Evolutionary conservation across 306 rosid genomes (phyloP).

Genomic region (Citrullus amarus): DNA sequence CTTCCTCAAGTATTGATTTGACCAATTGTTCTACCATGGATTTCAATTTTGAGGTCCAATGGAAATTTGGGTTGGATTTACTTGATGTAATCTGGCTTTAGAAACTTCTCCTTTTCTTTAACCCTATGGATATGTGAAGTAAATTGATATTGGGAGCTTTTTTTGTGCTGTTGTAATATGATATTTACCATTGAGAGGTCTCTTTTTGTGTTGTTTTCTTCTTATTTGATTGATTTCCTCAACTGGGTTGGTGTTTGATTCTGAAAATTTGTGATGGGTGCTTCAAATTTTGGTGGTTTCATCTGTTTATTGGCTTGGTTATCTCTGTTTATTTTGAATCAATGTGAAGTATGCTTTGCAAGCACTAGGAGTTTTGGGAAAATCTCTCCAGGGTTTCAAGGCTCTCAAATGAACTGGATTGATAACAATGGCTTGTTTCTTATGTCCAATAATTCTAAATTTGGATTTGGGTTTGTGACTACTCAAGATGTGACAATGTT

Average conservation of each 20-base stretch:
- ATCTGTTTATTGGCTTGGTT: constrained; percentile 1
- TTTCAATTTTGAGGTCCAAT: not conserved
- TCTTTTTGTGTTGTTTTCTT: not conserved
- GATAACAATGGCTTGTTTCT: constrained; percentile 52
- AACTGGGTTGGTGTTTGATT: not conserved
- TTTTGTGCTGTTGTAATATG: not conserved
- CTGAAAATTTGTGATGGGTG: not conserved
- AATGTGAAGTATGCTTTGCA: constrained; percentile 36
- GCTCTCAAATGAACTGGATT: constrained; percentile 61
- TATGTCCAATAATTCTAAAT: constrained; percentile 28
- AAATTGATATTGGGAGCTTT: not conserved
- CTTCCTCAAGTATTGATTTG: constrained; percentile 4
- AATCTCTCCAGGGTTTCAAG: constrained; percentile 27
- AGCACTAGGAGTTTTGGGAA: constrained; percentile 19
- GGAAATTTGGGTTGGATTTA: constrained; percentile 1
- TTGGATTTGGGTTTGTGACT: constrained; percentile 45
- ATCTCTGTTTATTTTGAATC: constrained; percentile 20
- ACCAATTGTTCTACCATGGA: not conserved
- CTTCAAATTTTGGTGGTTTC: not conserved
- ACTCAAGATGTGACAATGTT: constrained; percentile 34
- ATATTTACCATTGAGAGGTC: not conserved
- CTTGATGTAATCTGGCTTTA: not conserved
- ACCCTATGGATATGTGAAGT: not conserved
- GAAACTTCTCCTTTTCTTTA: not conserved
- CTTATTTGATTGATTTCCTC: not conserved